These are phyloP conservation scores for Prunella vulgaris DNA, from an alignment of 257 asterid species.

Conservation along the genomic window DNA sequence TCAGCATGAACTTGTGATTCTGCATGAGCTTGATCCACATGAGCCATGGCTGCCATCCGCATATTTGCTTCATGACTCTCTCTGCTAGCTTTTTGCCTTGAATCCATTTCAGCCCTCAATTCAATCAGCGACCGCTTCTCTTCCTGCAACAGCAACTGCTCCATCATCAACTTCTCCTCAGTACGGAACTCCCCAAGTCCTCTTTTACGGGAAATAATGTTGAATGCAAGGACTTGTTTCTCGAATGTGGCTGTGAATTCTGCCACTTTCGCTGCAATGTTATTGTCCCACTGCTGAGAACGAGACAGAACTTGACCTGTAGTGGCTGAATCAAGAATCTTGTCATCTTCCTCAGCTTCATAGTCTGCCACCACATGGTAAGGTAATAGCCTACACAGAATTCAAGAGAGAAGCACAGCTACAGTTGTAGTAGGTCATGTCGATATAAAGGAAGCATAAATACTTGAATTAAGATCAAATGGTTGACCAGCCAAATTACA, in stretches of 20 bases:
- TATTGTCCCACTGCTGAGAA: slow-evolving; percentile 98
- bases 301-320: slow-evolving; percentile 86
- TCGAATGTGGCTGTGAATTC: slow-evolving; percentile 97
- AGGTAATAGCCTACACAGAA: slow-evolving; percentile 69
- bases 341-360: slow-evolving; percentile 99
- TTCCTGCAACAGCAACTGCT: slow-evolving; percentile 79
- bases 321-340: slow-evolving; percentile 89
- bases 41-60: slow-evolving; percentile 78
- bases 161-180: slow-evolving; percentile 95
- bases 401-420: slow-evolving; percentile 3
- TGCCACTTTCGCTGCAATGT: slow-evolving; percentile 89
- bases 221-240: slow-evolving; percentile 96
- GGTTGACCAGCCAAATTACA: background rate
- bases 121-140: slow-evolving; percentile 63
- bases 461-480: background rate
- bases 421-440: background rate
- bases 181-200: slow-evolving; percentile 88
- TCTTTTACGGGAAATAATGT: slow-evolving; percentile 78
- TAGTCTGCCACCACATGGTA: slow-evolving; percentile 99
- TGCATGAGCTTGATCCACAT: slow-evolving; percentile 61
- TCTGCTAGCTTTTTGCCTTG: slow-evolving; percentile 53
- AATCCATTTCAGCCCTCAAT: slow-evolving; percentile 60
- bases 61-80: slow-evolving; percentile 64
- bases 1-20: slow-evolving; percentile 79
- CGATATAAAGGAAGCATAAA: background rate